A percentile compares a stretch with the other conserved stretches of the same genome.
These are phyloP conservation scores for Trichoderma sp. DNA, from an alignment of 2,329 filamentous ascomycete species.

Conservation along the genomic window DNA sequence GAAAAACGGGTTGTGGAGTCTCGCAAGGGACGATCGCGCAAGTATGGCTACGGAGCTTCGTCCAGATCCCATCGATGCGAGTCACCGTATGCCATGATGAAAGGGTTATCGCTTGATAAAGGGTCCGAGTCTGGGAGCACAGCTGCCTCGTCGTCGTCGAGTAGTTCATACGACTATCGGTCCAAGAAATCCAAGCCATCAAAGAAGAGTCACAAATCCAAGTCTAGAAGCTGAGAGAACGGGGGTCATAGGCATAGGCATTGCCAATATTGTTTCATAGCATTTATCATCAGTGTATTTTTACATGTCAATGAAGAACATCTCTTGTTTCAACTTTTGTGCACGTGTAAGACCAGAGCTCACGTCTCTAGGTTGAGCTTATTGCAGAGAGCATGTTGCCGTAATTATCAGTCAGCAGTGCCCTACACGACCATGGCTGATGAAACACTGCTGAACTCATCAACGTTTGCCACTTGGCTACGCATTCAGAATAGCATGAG, in stretches of 20 bases:
- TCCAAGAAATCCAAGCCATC: slow-evolving; percentile 31
- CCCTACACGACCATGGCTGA: not conserved
- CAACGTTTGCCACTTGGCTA: not conserved
- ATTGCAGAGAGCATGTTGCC: not conserved
- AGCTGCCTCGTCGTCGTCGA: slow-evolving; percentile 25
- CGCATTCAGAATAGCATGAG: not conserved
- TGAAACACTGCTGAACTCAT: not conserved
- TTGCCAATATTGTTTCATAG: not conserved
- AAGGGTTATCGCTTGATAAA: slow-evolving; percentile 21
- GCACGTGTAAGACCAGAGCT: not conserved
- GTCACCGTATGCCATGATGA: slow-evolving; percentile 31
- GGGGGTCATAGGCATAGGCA: too few relatives aligned
- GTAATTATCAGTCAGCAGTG: not conserved
- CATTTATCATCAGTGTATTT: not conserved
- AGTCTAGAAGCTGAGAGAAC: slow-evolving; percentile 21
- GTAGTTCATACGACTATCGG: slow-evolving; percentile 33
- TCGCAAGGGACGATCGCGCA: slow-evolving; percentile 40
- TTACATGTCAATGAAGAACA: not conserved
- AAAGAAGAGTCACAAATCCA: slow-evolving; percentile 33
- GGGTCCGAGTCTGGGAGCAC: slow-evolving; percentile 3
- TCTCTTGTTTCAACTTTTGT: not conserved
- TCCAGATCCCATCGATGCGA: slow-evolving; percentile 35
- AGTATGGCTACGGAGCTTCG: slow-evolving; percentile 37
- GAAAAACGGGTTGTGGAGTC: slow-evolving; percentile 41
- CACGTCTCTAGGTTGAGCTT: not conserved